Percentiles rank a stretch among this genome's conserved stretches.
Evolutionary conservation across 768 basidiomycete species (phyloP).

Genomic region (Tulasnella calospora): DNA sequence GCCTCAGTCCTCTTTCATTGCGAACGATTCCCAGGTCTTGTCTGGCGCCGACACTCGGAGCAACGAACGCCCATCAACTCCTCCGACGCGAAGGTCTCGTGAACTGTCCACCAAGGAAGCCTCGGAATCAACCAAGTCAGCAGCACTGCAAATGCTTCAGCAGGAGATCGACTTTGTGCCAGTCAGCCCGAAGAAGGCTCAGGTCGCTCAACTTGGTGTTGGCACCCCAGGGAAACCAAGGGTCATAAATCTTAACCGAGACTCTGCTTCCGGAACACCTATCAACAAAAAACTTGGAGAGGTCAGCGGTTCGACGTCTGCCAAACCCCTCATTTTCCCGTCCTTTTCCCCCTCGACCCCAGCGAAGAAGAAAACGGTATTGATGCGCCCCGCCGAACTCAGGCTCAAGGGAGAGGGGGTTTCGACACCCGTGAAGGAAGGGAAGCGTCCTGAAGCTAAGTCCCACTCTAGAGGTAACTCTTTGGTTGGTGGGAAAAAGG

Average conservation of each 20-base stretch:
- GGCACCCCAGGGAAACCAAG: conserved; percentile 32
- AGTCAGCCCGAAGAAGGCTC: conserved; percentile 59
- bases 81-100: neutral
- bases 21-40: conserved; percentile 29
- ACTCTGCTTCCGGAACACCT: neutral
- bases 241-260: conserved; percentile 22
- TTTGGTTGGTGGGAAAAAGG: neutral
- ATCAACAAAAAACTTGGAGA: neutral
- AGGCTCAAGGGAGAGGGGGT: neutral
- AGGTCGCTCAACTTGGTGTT: conserved; percentile 36
- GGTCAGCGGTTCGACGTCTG: neutral
- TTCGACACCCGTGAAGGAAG: neutral
- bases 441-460: neutral
- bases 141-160: conserved; percentile 57
- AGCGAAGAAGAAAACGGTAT: conserved; percentile 24
- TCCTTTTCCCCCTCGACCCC: conserved; percentile 25
- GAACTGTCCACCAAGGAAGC: conserved; percentile 34
- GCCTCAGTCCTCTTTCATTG: conserved; percentile 21
- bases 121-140: conserved; percentile 29
- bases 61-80: conserved; percentile 28
- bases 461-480: neutral
- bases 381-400: conserved; percentile 7
- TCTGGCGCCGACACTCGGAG: neutral
- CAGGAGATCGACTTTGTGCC: conserved; percentile 72
- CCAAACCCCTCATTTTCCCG: conserved; percentile 20